Base-by-base conservation (phyloP, 2,329 filamentous ascomycete species). In the Aureobasidium sp. region DNA sequence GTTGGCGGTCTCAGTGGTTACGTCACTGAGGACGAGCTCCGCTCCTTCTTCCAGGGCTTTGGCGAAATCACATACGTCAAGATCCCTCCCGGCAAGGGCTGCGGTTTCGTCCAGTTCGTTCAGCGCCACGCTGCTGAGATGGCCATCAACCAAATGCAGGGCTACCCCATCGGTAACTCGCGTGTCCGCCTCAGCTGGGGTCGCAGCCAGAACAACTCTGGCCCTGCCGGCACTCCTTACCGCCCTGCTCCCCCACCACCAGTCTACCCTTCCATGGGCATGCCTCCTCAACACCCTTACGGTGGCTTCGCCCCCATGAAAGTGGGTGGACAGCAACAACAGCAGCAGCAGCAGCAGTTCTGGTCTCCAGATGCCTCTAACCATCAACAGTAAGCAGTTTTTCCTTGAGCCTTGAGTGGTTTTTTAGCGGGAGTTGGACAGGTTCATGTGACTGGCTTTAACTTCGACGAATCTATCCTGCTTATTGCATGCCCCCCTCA, bases 101-200 rank as follows among this genome's bases (percentile, higher is more conserved):
- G 94, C 72, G 94, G 94, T 63, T 99, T 99, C 73, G 94, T 99
- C 63, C 94, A 99, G 78, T 99, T 99, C 70, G 94, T 99, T 62
- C 94, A 99, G 80, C 91, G 94, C 68, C 94, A 99, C 72, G 94
- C 94, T 59, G 94, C 94, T 15, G 94, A 99, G 80, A 99, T 99
- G 94, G 94, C 94, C 68, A 99, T 99, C 84, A 99, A 99, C 80
- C 94, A 99, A 79, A 99, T 99, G 94, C 94, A 99, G 79, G 94
- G 94, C 64, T 99, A 99, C 75, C 94, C 94, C 27, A 99, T 99
- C 71, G 94, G 94, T 61, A 99, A 99, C 82, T 97, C 93, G 50
- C 91, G 94, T 67, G 94, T 99, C 64, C 91, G 94, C 71, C 84
- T 99, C 68, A 96, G 91, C 75, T 99, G 94, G 94, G 94, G 94